phyloP scores from a whole-genome alignment of 2,329 filamentous ascomycete genomes.

The Juglanconis juglandina region DNA sequence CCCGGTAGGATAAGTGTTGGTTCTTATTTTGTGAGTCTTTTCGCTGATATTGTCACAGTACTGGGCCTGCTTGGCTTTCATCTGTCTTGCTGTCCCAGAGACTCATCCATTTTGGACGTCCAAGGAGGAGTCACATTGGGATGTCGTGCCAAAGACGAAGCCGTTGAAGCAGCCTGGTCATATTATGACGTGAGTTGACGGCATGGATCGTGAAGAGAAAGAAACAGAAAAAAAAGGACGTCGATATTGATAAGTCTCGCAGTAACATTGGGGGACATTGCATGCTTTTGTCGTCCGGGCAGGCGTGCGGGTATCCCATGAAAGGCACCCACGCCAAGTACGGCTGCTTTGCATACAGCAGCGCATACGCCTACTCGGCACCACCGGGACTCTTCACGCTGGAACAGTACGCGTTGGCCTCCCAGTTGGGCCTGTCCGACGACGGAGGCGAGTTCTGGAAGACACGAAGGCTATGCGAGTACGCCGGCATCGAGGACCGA shows the following conservation, averaged over 20 bases:
- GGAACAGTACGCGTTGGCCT: constrained; percentile 73
- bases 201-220: neutral
- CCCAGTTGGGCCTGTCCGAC: constrained; percentile 71
- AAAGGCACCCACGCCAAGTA: constrained; percentile 81
- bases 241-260: neutral
- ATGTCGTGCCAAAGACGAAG: constrained; percentile 56
- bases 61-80: constrained; percentile 77
- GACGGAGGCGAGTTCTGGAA: constrained; percentile 79
- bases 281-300: constrained; percentile 71
- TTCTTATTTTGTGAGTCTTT: neutral
- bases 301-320: constrained; percentile 79
- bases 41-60: constrained; percentile 46
- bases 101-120: constrained; percentile 73
- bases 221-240: too few relatives aligned
- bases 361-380: constrained; percentile 73
- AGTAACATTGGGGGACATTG: constrained; percentile 69
- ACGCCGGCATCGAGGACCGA: constrained; percentile 58
- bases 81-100: constrained; percentile 66
- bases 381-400: constrained; percentile 72
- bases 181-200: constrained; percentile 52
- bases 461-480: constrained; percentile 64
- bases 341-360: constrained; percentile 74
- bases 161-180: constrained; percentile 66
- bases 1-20: constrained; percentile 37
- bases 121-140: constrained; percentile 57